Evolutionary conservation across 495 filamentous ascomycete genomes (phyloP).

Genomic region (Aspergillus olivimuriae): DNA sequence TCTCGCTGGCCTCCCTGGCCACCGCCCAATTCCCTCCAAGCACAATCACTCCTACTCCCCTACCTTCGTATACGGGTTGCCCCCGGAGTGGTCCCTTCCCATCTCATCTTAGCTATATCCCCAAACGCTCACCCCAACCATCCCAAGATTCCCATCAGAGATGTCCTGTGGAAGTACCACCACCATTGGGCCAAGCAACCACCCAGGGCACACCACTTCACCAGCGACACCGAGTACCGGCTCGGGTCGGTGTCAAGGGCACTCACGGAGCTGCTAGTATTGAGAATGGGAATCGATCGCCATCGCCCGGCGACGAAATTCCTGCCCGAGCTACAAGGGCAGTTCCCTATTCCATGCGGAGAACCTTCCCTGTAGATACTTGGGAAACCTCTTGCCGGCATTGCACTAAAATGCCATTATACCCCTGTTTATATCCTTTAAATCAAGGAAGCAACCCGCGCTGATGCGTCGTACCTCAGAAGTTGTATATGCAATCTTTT

Average conservation of each 20-base stretch:
- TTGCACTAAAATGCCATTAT: constrained; percentile 13
- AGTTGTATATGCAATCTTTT: no score
- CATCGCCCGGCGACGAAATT: constrained; percentile 10
- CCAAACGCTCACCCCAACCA: no score
- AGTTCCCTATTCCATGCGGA: constrained; percentile 8
- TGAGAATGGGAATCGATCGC: constrained; percentile 11
- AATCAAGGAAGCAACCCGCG: no score
- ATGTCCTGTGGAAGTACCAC: constrained; percentile 18
- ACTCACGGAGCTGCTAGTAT: constrained; percentile 12
- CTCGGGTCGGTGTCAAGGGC: constrained; percentile 14
- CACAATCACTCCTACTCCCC: no score
- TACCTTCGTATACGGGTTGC: no score
- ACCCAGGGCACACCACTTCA: neutral
- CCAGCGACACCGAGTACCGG: constrained; percentile 11
- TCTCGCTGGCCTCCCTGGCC: no score
- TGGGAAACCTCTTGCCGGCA: constrained; percentile 11
- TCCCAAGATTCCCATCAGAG: no score
- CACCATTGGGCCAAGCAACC: constrained; percentile 10
- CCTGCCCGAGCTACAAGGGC: constrained; percentile 5
- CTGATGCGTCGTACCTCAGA: no score
- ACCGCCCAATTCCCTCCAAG: no score
- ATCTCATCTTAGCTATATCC: no score
- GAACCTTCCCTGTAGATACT: constrained; percentile 11
- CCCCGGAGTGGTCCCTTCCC: no score
- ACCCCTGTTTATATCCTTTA: no score